phyloP scores from a whole-genome alignment of 139 green algal species.

The Chlamydomonas sphaeroides region DNA sequence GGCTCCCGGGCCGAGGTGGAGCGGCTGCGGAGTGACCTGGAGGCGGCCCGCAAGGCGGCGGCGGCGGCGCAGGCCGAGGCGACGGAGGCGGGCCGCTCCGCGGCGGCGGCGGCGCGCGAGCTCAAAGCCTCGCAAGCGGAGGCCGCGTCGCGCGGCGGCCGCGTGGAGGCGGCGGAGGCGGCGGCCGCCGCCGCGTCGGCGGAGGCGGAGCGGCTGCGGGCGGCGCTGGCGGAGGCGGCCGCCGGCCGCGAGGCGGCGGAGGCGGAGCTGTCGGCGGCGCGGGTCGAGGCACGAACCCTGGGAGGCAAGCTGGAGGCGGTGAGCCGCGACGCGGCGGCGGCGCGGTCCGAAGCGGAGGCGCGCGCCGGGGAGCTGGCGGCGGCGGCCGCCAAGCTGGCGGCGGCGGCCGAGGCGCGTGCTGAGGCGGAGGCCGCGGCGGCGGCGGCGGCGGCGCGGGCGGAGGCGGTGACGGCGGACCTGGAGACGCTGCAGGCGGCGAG shows the following conservation, averaged over 20 bases:
- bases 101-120: constrained; percentile 2
- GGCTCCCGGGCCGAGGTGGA: constrained; percentile 12
- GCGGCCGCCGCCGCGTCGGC: not conserved
- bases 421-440: not conserved
- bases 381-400: not conserved
- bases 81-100: constrained; percentile 14
- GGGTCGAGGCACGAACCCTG: not conserved
- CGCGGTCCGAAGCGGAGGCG: not conserved
- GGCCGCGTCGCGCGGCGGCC: not conserved
- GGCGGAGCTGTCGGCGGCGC: not conserved
- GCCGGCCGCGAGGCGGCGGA: not conserved
- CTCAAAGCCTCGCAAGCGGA: not conserved
- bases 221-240: not conserved
- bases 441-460: not conserved
- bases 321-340: not conserved
- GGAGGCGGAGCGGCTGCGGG: constrained; percentile 1
- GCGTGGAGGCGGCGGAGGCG: constrained; percentile 12
- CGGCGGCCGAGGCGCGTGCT: not conserved
- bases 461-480: not conserved
- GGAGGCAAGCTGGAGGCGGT: constrained; percentile 5
- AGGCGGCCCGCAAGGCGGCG: constrained; percentile 2
- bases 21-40: constrained; percentile 20
- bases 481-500: not conserved
- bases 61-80: not conserved
- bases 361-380: not conserved